A percentile compares a stretch with the other conserved stretches of the same genome.
Evolutionary conservation across 257 asterid genomes (phyloP).

Genomic region (Hygrophila difformis): DNA sequence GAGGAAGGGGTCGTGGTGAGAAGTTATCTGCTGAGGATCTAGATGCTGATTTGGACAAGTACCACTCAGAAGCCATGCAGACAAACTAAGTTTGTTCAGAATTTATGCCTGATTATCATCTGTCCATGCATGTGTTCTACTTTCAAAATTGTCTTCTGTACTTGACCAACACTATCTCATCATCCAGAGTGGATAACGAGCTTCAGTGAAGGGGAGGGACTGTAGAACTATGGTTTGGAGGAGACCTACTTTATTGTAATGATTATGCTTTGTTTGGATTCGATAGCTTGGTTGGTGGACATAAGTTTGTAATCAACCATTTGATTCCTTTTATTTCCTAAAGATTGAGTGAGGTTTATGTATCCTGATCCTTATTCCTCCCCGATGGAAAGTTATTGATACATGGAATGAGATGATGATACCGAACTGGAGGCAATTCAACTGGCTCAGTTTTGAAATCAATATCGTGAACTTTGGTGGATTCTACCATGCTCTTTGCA

Average conservation of each 20-base stretch:
- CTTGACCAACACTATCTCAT: background rate
- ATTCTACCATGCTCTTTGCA: too few species aligned
- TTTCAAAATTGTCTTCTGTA: background rate
- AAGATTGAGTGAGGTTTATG: background rate
- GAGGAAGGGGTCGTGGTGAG: conserved; percentile 20
- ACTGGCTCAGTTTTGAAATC: too few species aligned
- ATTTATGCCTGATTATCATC: background rate
- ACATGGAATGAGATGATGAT: too few species aligned
- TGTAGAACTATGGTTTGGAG: background rate
- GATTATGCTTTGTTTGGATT: too few species aligned
- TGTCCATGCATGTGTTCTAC: background rate
- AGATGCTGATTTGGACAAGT: conserved; percentile 49
- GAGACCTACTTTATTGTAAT: background rate
- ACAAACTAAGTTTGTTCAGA: conserved; percentile 8
- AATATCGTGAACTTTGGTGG: too few species aligned
- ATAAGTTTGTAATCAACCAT: background rate
- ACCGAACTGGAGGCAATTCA: too few species aligned
- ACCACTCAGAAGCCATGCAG: conserved; percentile 26
- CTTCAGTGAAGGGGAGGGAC: background rate
- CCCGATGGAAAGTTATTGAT: too few species aligned
- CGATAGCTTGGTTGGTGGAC: background rate
- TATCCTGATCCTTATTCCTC: background rate
- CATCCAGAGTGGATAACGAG: background rate
- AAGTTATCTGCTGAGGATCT: conserved; percentile 42
- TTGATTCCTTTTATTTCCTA: background rate